Evolutionary conservation across 768 basidiomycete genomes (phyloP).

Genomic region (Mycena vitilis): DNA sequence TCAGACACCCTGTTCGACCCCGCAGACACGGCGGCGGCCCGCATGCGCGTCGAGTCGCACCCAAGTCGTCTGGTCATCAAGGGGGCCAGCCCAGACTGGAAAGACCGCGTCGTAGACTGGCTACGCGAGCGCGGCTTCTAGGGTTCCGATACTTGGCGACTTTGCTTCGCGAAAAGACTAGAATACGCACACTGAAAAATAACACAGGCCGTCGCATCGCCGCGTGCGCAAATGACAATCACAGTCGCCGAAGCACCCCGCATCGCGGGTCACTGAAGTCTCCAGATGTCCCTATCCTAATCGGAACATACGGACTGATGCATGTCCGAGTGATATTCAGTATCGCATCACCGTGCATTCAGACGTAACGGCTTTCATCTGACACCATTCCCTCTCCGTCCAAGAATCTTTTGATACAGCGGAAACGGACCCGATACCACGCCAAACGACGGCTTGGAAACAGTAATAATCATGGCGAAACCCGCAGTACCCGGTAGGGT

Average conservation of each 20-base stretch:
- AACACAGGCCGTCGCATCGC: conserved; percentile 6
- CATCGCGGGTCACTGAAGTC: conserved; percentile 22
- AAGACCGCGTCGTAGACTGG: conserved; percentile 70
- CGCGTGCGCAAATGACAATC: conserved; percentile 22
- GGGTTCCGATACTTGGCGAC: conserved; percentile 1
- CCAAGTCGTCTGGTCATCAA: conserved; percentile 67
- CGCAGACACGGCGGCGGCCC: conserved; percentile 58
- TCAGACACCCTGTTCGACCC: conserved; percentile 59
- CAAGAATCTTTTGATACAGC: conserved; percentile 19
- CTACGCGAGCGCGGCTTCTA: conserved; percentile 75
- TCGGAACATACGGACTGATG: conserved; percentile 8
- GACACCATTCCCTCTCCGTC: neutral
- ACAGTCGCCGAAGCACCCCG: conserved; percentile 19
- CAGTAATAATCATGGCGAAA: conserved; percentile 7
- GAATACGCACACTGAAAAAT: neutral
- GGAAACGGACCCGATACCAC: neutral
- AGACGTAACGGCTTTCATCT: conserved; percentile 12
- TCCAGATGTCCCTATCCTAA: conserved; percentile 17
- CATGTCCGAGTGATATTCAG: conserved; percentile 7
- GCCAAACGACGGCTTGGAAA: conserved; percentile 9
- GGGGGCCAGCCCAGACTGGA: conserved; percentile 68
- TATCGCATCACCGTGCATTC: conserved; percentile 22
- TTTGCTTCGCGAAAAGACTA: too few species aligned
- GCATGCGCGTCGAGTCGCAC: conserved; percentile 60
- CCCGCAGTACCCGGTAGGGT: conserved; percentile 25